A percentile compares a stretch with the other conserved stretches of the same genome.
Evolutionary conservation across 2,329 filamentous ascomycete species (phyloP).

Genomic region (Thelonectria rubi): DNA sequence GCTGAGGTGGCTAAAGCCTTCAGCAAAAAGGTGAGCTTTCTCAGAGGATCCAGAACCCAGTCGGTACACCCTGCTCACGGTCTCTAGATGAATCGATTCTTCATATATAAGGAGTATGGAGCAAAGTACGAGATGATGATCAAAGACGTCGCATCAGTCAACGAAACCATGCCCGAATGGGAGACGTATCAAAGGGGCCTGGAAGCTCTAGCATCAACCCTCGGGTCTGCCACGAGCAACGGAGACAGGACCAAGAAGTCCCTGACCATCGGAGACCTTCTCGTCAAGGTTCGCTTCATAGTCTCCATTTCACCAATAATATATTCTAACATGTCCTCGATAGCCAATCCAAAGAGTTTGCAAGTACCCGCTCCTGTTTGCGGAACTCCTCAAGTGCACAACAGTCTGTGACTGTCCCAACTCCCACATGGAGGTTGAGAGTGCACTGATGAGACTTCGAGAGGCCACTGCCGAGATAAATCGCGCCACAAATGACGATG

Average conservation of each 20-base stretch:
- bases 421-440: slow-evolving; percentile 82
- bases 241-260: slow-evolving; percentile 75
- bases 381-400: slow-evolving; percentile 83
- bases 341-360: slow-evolving; percentile 93
- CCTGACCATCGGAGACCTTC: slow-evolving; percentile 82
- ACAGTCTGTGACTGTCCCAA: slow-evolving; percentile 86
- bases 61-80: not conserved
- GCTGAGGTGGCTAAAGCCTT: slow-evolving; percentile 71
- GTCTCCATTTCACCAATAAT: not conserved
- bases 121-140: slow-evolving; percentile 89
- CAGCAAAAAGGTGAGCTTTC: slow-evolving; percentile 60
- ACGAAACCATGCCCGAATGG: slow-evolving; percentile 77
- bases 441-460: slow-evolving; percentile 74
- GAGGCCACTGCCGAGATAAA: slow-evolving; percentile 84
- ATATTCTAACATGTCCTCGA: slow-evolving; percentile 2
- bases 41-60: not conserved
- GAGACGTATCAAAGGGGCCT: slow-evolving; percentile 84
- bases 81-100: slow-evolving; percentile 78
- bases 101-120: slow-evolving; percentile 90
- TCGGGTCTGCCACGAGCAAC: slow-evolving; percentile 74
- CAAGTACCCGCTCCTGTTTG: slow-evolving; percentile 88
- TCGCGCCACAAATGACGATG: slow-evolving; percentile 79
- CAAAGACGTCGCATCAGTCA: slow-evolving; percentile 75
- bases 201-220: slow-evolving; percentile 79
- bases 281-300: slow-evolving; percentile 79